Conservation (phyloP, 2,329 filamentous ascomycete genomes). For the Fusarium devonianum region DNA sequence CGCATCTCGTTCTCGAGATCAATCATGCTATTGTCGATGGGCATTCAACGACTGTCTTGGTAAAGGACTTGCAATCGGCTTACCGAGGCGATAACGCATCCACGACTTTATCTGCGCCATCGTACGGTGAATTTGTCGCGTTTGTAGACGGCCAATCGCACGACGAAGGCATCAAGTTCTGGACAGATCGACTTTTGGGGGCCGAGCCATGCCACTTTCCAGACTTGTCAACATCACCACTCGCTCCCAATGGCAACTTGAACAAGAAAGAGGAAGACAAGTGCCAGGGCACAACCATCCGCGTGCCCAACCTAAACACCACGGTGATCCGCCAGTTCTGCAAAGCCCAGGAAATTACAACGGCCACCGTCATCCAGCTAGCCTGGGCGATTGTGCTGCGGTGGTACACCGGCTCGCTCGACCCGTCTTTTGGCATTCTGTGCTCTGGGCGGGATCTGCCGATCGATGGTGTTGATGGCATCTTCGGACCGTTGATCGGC, state of each 20-base stretch:
- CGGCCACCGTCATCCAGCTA: constrained; percentile 3
- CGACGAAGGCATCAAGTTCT: neutral
- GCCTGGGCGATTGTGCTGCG: constrained; percentile 7
- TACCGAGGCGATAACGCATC: neutral
- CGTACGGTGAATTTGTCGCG: neutral
- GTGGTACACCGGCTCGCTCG: constrained; percentile 8
- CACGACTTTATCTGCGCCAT: neutral
- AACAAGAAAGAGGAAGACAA: neutral
- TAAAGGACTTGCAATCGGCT: neutral
- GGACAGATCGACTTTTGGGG: neutral
- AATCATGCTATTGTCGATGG: constrained; percentile 10
- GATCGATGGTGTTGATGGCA: neutral
- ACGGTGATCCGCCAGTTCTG: neutral
- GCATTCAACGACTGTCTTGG: neutral
- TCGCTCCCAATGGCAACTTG: neutral
- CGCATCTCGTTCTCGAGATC: constrained; percentile 1
- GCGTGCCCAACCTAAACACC: neutral
- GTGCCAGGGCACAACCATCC: neutral
- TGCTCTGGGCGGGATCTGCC: constrained; percentile 9
- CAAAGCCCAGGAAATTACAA: constrained; percentile 2
- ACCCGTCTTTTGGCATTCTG: constrained; percentile 6
- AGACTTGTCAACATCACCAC: neutral
- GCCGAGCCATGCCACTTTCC: constrained; percentile 10
- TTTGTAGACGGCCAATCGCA: neutral
- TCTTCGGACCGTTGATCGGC: constrained; percentile 10